Percentiles rank a stretch among this genome's conserved stretches.
Conservation (phyloP, 2,329 filamentous ascomycete genomes). For the Xylariaceae sp. region DNA sequence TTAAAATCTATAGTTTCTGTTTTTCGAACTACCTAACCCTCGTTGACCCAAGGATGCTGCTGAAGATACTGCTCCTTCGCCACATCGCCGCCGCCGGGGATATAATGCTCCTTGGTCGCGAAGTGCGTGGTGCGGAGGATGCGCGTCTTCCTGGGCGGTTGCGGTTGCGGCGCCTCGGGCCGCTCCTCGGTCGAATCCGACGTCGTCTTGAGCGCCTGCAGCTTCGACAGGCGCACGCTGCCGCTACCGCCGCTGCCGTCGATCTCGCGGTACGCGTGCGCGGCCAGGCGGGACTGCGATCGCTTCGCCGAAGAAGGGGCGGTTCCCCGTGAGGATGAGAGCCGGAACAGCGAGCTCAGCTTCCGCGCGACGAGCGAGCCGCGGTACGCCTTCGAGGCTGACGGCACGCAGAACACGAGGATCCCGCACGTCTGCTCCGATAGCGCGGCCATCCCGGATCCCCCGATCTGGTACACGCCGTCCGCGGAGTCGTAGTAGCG, state of each 20-base stretch:
- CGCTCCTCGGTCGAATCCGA: background rate
- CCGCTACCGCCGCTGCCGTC: no score
- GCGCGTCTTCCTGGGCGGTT: background rate
- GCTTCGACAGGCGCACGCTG: background rate
- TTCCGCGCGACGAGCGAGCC: background rate
- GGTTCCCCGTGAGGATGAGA: background rate
- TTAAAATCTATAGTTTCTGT: no score
- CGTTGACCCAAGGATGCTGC: background rate
- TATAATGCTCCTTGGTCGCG: background rate
- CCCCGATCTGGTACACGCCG: background rate
- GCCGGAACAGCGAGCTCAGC: background rate
- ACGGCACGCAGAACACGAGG: background rate
- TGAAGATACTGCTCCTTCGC: background rate
- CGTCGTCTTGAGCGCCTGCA: background rate
- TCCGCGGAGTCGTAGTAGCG: background rate
- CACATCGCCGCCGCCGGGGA: background rate
- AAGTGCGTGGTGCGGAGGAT: background rate
- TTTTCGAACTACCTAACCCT: background rate
- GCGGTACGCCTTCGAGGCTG: background rate
- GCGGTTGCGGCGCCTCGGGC: background rate
- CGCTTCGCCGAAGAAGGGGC: background rate
- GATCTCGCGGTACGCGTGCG: background rate
- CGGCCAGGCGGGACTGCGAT: background rate
- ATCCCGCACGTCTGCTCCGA: background rate
- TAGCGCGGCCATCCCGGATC: background rate